Percentiles rank a stretch among this genome's conserved stretches.
Evolutionary conservation across 2,329 filamentous ascomycete genomes (phyloP).

Genomic region (Malbranchea cinnamomea): DNA sequence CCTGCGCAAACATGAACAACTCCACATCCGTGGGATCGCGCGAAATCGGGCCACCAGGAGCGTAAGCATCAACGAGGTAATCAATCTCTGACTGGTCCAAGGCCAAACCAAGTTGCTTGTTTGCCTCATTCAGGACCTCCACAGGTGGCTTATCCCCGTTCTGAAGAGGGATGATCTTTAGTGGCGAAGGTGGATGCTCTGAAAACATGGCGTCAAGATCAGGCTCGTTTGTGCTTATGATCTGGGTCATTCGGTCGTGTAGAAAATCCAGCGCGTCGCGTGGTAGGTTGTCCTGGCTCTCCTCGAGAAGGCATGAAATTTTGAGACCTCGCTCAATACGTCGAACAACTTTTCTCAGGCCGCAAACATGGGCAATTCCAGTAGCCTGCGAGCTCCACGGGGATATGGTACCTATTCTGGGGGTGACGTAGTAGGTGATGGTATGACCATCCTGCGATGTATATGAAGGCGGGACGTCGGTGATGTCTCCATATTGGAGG

Average conservation of each 20-base stretch:
- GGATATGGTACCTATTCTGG: slow-evolving; percentile 68
- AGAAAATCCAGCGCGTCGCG: slow-evolving; percentile 49
- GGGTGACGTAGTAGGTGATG: slow-evolving; percentile 56
- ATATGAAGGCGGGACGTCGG: slow-evolving; percentile 29
- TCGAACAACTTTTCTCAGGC: slow-evolving; percentile 53
- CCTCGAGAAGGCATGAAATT: slow-evolving; percentile 46
- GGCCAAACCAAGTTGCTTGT: slow-evolving; percentile 68
- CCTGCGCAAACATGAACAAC: slow-evolving; percentile 98
- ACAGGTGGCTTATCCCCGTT: slow-evolving; percentile 49
- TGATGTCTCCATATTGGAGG: slow-evolving; percentile 45
- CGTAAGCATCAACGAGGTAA: slow-evolving; percentile 78
- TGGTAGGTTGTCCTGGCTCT: slow-evolving; percentile 43
- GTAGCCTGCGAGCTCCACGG: slow-evolving; percentile 97
- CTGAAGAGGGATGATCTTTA: slow-evolving; percentile 64
- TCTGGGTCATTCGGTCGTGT: slow-evolving; percentile 93
- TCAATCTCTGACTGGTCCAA: slow-evolving; percentile 82
- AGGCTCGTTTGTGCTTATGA: slow-evolving; percentile 51
- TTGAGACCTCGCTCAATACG: slow-evolving; percentile 79
- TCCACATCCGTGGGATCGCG: slow-evolving; percentile 73
- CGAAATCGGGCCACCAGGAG: slow-evolving; percentile 42
- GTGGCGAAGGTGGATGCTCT: slow-evolving; percentile 47
- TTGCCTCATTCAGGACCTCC: slow-evolving; percentile 65
- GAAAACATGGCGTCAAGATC: slow-evolving; percentile 65
- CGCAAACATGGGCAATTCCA: slow-evolving; percentile 84
- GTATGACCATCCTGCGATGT: slow-evolving; percentile 35